Conservation (phyloP, 495 filamentous ascomycete genomes). For the Neurospora sp. region DNA sequence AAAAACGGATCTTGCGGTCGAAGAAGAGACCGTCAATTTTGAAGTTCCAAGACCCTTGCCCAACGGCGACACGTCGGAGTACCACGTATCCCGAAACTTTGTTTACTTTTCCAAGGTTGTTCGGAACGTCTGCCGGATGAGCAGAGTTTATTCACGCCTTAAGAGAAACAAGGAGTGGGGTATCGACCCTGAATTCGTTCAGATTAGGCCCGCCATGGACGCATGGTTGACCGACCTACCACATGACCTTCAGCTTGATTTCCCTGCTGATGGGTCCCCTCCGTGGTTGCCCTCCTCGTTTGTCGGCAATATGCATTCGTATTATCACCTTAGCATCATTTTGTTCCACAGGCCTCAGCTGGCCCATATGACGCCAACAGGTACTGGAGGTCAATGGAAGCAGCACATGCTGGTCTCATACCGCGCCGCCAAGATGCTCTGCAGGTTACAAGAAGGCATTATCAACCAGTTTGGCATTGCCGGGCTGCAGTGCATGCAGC, state of each 20-base stretch:
- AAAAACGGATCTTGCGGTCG: conserved; percentile 70
- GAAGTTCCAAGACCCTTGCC: conserved; percentile 49
- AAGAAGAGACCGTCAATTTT: conserved; percentile 69
- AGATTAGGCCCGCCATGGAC: conserved; percentile 61
- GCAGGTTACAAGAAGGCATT: conserved; percentile 84
- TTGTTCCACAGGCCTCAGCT: conserved; percentile 86
- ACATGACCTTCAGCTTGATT: conserved; percentile 65
- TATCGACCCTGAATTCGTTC: conserved; percentile 71
- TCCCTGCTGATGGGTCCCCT: conserved; percentile 66
- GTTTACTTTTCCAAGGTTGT: conserved; percentile 68
- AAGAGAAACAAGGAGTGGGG: conserved; percentile 86
- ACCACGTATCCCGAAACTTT: conserved; percentile 70
- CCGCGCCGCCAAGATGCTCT: conserved; percentile 76
- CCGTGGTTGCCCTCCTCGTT: conserved; percentile 87
- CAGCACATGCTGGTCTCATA: conserved; percentile 81
- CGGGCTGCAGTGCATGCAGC: conserved; percentile 84
- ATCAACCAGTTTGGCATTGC: conserved; percentile 64
- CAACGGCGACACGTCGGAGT: conserved; percentile 67
- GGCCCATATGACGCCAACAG: conserved; percentile 60
- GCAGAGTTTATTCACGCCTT: conserved; percentile 62
- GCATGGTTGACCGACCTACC: conserved; percentile 74
- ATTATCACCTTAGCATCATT: conserved; percentile 81
- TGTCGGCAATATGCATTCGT: conserved; percentile 83
- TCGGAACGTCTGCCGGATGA: conserved; percentile 68
- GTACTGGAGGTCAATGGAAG: conserved; percentile 72